Evolutionary conservation across 345 rosid species (phyloP).

Genomic region (Dipteronia sinensis): DNA sequence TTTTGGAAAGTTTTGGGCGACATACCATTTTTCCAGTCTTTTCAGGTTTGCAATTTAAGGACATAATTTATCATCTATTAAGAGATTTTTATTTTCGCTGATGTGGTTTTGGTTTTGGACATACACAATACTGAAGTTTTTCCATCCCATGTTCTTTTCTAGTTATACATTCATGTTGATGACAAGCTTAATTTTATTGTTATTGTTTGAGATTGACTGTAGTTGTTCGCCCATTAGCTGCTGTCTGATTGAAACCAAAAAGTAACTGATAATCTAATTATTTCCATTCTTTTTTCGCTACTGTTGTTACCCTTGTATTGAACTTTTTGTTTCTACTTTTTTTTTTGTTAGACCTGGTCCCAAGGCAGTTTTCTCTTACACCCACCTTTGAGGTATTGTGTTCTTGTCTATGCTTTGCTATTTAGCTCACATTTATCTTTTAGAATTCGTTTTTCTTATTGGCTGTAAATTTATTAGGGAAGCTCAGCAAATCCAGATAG

Average conservation of each 20-base stretch:
- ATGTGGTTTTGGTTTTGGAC: neutral
- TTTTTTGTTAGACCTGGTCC: conserved; percentile 38
- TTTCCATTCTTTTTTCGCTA: neutral
- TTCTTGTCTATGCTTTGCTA: conserved; percentile 7
- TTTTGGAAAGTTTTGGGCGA: neutral
- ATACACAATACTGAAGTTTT: neutral
- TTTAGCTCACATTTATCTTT: conserved; percentile 6
- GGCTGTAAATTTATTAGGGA: conserved; percentile 34
- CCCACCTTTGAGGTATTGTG: conserved; percentile 42
- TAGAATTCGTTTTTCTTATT: conserved; percentile 9
- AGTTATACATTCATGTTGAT: neutral
- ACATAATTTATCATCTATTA: neutral
- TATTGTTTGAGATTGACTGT: neutral
- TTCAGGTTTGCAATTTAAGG: neutral
- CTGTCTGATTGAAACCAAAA: neutral
- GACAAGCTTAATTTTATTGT: neutral
- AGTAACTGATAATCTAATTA: conserved; percentile 1
- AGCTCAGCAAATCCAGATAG: conserved; percentile 42
- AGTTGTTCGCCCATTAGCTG: neutral
- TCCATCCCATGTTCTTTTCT: neutral
- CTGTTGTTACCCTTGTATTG: neutral
- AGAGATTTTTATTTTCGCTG: neutral
- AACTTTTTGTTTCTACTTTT: conserved; percentile 13
- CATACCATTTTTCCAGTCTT: neutral
- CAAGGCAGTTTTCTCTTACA: conserved; percentile 33